Evolutionary conservation across 1,284 basidiomycete species (phyloP).

Genomic region (Cutaneotrichosporon sp.): DNA sequence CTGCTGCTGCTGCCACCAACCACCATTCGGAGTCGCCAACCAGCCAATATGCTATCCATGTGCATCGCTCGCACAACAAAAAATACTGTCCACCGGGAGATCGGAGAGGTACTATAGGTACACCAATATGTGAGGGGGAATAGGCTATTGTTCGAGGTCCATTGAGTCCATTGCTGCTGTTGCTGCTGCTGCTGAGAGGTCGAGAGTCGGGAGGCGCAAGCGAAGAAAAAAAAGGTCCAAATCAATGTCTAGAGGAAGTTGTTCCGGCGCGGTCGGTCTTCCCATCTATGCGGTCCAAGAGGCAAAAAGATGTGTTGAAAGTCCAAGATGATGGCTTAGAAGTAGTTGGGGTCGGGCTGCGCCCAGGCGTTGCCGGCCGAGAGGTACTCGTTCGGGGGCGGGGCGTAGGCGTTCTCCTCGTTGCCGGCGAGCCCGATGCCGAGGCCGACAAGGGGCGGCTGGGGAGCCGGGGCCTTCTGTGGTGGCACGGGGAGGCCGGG

Average conservation of each 20-base stretch:
- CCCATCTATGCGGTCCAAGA: conserved; percentile 3
- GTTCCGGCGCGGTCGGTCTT: not conserved
- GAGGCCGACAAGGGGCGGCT: conserved; percentile 31
- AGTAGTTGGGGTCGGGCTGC: conserved; percentile 10
- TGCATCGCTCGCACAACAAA: conserved; percentile 10
- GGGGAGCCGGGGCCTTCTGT: conserved; percentile 6
- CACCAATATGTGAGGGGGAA: conserved; percentile 3
- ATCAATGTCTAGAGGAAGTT: conserved; percentile 8
- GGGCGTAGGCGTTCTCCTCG: conserved; percentile 15
- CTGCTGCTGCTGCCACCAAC: too few relatives aligned
- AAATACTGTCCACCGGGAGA: conserved; percentile 6
- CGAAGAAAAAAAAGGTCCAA: conserved; percentile 4
- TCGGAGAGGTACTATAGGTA: conserved; percentile 3
- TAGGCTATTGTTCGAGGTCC: conserved; percentile 1
- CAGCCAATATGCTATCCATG: not conserved
- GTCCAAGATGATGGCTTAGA: not conserved
- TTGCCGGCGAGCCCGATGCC: conserved; percentile 27
- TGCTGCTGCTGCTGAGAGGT: not conserved
- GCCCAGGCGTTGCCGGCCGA: conserved; percentile 16
- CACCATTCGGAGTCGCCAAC: not conserved
- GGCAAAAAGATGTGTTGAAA: not conserved
- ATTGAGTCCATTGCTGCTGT: conserved; percentile 1
- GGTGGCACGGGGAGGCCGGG: conserved; percentile 32
- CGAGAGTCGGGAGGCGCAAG: not conserved
- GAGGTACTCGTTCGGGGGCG: conserved; percentile 23